phyloP scores from a whole-genome alignment of 495 filamentous ascomycete genomes.

The Cercophora newfieldiana region DNA sequence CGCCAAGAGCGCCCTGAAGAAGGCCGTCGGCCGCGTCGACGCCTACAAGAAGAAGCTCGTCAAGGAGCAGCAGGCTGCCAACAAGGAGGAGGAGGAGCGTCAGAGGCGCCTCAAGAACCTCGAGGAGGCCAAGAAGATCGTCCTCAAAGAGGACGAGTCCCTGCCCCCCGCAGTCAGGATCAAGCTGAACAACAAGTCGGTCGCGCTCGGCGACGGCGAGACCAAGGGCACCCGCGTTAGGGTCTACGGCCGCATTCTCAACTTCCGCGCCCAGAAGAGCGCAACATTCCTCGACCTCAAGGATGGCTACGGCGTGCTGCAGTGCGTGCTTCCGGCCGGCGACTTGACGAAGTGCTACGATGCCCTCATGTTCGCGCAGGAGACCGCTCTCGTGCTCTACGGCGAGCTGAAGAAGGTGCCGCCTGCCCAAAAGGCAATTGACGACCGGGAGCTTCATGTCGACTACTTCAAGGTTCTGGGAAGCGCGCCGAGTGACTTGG shows the following conservation, averaged over 20 bases:
- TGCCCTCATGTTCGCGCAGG: slow-evolving; percentile 81
- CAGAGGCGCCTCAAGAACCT: slow-evolving; percentile 63
- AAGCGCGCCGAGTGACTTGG: slow-evolving; percentile 75
- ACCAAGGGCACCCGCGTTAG: slow-evolving; percentile 74
- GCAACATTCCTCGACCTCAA: slow-evolving; percentile 82
- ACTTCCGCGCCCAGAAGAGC: slow-evolving; percentile 80
- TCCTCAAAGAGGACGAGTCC: slow-evolving; percentile 76
- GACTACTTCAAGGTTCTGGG: slow-evolving; percentile 90
- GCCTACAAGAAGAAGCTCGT: slow-evolving; percentile 74
- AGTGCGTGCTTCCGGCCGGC: slow-evolving; percentile 78
- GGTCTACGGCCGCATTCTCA: slow-evolving; percentile 83
- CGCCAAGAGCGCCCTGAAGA: slow-evolving; percentile 81
- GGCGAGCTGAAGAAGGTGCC: slow-evolving; percentile 89
- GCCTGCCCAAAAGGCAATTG: slow-evolving; percentile 74
- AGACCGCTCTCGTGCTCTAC: slow-evolving; percentile 82
- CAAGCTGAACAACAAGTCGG: slow-evolving; percentile 66
- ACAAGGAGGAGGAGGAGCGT: slow-evolving; percentile 71
- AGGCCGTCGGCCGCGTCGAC: slow-evolving; percentile 70
- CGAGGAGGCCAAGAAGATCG: slow-evolving; percentile 85
- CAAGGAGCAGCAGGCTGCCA: slow-evolving; percentile 66
- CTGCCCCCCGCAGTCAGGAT: slow-evolving; percentile 77
- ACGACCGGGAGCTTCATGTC: slow-evolving; percentile 87
- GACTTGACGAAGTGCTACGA: slow-evolving; percentile 90
- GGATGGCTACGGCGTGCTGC: slow-evolving; percentile 88
- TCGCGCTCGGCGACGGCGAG: slow-evolving; percentile 65